These are phyloP conservation scores for Fusarium sp. DNA, from an alignment of 2,329 filamentous ascomycete genomes.

Conservation along the genomic window DNA sequence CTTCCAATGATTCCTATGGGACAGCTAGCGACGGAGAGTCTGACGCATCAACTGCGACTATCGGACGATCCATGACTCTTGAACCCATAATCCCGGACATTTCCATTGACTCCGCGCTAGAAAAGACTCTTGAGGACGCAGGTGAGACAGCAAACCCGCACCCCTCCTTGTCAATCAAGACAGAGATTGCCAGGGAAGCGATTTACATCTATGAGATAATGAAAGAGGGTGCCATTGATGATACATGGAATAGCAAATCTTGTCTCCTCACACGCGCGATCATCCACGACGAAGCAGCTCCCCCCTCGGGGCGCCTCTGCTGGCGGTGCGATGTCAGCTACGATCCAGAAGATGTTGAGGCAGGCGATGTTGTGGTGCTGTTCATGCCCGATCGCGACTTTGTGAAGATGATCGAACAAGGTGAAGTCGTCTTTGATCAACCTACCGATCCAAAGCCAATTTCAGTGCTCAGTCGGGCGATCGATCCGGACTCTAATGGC, in stretches of 20 bases:
- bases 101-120: fast-evolving
- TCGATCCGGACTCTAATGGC: not conserved
- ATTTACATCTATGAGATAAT: not conserved
- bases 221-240: not conserved
- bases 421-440: not conserved
- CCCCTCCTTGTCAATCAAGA: fast-evolving
- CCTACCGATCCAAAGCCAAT: fast-evolving
- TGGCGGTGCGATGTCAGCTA: not conserved
- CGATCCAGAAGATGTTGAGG: fast-evolving
- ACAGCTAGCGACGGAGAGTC: fast-evolving
- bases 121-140: fast-evolving
- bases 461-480: not conserved
- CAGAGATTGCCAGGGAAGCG: not conserved
- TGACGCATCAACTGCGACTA: not conserved
- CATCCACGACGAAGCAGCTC: fast-evolving
- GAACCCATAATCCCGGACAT: not conserved
- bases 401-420: not conserved
- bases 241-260: not conserved
- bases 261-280: not conserved
- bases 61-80: not conserved
- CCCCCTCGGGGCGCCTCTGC: too few relatives aligned
- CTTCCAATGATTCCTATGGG: not conserved
- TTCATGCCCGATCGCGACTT: not conserved
- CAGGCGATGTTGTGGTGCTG: not conserved
- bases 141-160: not conserved